Conservation (phyloP, 306 rosid species). For the Dalbergia cochinchinensis region DNA sequence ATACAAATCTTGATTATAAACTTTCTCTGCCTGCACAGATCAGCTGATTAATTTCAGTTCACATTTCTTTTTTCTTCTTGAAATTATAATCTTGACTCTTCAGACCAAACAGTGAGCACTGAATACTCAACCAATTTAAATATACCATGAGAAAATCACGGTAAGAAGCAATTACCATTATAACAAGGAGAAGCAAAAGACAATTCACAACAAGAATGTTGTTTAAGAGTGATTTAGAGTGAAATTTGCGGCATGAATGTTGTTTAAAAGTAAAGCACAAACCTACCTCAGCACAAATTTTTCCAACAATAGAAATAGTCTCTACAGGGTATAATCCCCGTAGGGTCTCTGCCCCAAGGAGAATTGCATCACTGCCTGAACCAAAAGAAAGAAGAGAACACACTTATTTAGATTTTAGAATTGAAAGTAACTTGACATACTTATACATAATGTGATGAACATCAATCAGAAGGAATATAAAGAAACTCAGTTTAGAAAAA, state of each 20-base stretch:
- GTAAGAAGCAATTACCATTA: constrained; percentile 7
- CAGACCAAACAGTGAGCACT: constrained; percentile 1
- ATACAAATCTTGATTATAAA: constrained; percentile 87
- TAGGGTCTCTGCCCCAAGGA: constrained; percentile 95
- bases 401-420: constrained; percentile 4
- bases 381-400: constrained; percentile 22
- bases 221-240: background rate
- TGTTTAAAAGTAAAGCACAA: constrained; percentile 24
- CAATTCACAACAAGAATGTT: constrained; percentile 1
- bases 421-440: constrained; percentile 32
- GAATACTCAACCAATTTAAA: background rate
- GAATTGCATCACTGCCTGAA: constrained; percentile 96
- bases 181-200: background rate
- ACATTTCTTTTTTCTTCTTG: background rate
- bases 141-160: background rate
- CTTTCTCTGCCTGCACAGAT: constrained; percentile 87
- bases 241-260: background rate
- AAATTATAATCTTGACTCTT: constrained; percentile 23
- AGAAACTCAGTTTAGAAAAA: background rate
- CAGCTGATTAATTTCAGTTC: constrained; percentile 28
- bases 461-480: constrained; percentile 7
- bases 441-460: constrained; percentile 27
- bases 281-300: constrained; percentile 88
- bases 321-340: constrained; percentile 94
- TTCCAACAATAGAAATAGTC: constrained; percentile 88